Evolutionary conservation across 768 basidiomycete species (phyloP).

Genomic region (Lactifluus hygrophoroides): DNA sequence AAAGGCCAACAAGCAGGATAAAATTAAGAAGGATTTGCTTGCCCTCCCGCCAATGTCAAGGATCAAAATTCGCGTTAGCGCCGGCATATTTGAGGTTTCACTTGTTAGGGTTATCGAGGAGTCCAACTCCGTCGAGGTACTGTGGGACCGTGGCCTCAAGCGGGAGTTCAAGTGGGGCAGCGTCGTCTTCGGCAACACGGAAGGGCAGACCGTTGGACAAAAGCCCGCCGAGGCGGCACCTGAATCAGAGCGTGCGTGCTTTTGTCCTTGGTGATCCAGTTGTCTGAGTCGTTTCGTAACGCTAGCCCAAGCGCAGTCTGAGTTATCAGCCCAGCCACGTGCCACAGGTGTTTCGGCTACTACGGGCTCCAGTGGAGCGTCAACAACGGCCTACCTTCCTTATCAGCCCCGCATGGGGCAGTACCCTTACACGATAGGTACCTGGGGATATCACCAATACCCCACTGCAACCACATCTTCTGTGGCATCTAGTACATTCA

Average conservation of each 20-base stretch:
- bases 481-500: slow-evolving; percentile 7
- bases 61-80: slow-evolving; percentile 77
- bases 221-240: slow-evolving; percentile 51
- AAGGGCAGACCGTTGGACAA: slow-evolving; percentile 55
- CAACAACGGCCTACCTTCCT: background rate
- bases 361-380: background rate
- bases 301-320: background rate
- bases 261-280: background rate
- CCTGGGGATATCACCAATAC: slow-evolving; percentile 14
- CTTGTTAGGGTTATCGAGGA: slow-evolving; percentile 65
- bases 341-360: background rate
- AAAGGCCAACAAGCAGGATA: slow-evolving; percentile 66
- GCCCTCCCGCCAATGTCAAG: slow-evolving; percentile 61
- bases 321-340: background rate
- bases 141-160: slow-evolving; percentile 70
- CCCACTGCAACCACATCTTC: background rate
- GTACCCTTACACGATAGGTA: background rate
- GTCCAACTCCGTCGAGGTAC: slow-evolving; percentile 62
- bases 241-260: slow-evolving; percentile 39
- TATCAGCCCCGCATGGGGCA: slow-evolving; percentile 1
- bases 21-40: slow-evolving; percentile 60
- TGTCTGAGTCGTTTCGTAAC: background rate
- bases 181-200: slow-evolving; percentile 68
- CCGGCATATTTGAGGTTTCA: slow-evolving; percentile 82
- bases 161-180: slow-evolving; percentile 79